These are phyloP conservation scores for Populus euphratica DNA, from an alignment of 345 rosid species.

Conservation along the genomic window DNA sequence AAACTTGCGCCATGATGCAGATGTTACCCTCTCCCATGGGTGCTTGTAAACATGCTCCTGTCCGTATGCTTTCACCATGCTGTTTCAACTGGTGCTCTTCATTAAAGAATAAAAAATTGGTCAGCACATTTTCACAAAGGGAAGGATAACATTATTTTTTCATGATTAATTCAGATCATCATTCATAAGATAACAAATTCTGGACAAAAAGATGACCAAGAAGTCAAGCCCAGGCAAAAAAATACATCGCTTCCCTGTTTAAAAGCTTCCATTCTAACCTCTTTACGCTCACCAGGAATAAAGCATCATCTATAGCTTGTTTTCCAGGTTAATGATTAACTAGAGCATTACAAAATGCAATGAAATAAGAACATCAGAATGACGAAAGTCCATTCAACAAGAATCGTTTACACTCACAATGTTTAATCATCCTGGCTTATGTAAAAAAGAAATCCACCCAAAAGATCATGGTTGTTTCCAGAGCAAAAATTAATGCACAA, in stretches of 20 bases:
- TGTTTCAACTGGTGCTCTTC: constrained; percentile 1
- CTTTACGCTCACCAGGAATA: background rate
- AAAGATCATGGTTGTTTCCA: background rate
- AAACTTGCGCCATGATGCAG: constrained; percentile 98
- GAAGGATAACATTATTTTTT: background rate
- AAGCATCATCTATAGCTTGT: background rate
- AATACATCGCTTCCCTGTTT: background rate
- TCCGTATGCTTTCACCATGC: constrained; percentile 69
- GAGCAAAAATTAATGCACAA: background rate
- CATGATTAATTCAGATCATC: background rate
- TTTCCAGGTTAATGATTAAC: background rate
- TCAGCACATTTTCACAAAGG: background rate
- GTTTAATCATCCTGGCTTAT: background rate
- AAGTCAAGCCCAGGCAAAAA: background rate
- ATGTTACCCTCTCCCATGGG: constrained; percentile 96
- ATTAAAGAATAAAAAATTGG: background rate
- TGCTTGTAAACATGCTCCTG: constrained; percentile 95
- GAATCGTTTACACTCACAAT: background rate
- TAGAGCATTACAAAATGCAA: background rate
- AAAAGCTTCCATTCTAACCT: background rate
- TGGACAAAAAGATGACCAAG: background rate
- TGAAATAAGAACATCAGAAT: background rate
- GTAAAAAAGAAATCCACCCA: background rate
- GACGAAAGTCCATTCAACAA: background rate
- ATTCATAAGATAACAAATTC: background rate